Evolutionary conservation across 345 rosid species (phyloP).

Genomic region (Clausena lansium): DNA sequence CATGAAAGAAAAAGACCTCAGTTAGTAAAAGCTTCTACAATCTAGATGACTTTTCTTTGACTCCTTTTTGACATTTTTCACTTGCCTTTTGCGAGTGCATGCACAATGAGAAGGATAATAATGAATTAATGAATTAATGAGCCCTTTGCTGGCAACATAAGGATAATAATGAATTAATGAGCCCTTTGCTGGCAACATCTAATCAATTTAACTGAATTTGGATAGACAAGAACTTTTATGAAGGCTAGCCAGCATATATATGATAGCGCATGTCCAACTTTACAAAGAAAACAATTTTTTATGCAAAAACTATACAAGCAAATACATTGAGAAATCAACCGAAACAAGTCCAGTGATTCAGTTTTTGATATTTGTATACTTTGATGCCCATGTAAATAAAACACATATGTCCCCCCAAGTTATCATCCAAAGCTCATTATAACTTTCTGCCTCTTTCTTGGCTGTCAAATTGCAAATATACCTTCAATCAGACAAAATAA

Average conservation of each 20-base stretch:
- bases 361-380: too few species aligned
- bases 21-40: slow-evolving; percentile 17
- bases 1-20: slow-evolving; percentile 17
- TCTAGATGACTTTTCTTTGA: slow-evolving; percentile 20
- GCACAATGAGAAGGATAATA: slow-evolving; percentile 5
- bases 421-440: neutral
- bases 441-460: neutral
- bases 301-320: neutral
- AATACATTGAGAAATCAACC: neutral
- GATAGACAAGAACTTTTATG: too few species aligned
- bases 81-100: slow-evolving; percentile 13
- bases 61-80: slow-evolving; percentile 21
- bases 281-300: neutral
- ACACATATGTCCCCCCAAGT: neutral
- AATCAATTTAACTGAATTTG: too few species aligned
- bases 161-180: too few species aligned
- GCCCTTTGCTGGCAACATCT: too few species aligned
- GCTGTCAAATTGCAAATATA: neutral
- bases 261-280: neutral
- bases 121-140: neutral
- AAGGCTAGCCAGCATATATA: neutral
- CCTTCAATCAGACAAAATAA: neutral
- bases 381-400: neutral
- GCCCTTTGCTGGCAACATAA: neutral
- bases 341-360: neutral